Evolutionary conservation across 495 filamentous ascomycete genomes (phyloP).

Genomic region (Aspergillus haitiensis): DNA sequence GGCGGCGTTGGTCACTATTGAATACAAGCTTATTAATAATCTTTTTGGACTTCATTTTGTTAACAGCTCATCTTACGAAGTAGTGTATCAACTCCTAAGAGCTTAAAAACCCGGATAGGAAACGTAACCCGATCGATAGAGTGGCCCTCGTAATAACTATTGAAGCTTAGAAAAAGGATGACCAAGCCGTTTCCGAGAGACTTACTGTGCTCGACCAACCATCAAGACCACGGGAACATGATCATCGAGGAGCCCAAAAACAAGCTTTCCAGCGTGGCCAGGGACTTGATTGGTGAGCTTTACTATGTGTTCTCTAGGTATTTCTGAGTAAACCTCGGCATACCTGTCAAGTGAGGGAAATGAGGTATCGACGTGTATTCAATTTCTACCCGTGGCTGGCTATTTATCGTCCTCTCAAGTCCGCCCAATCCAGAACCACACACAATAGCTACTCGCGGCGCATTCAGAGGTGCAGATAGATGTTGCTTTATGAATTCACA

Average conservation of each 20-base stretch:
- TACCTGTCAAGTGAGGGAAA: slow-evolving; percentile 67
- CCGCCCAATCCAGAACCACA: slow-evolving; percentile 74
- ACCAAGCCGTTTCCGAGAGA: slow-evolving; percentile 12
- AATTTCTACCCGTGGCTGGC: slow-evolving; percentile 54
- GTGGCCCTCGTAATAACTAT: slow-evolving; percentile 76
- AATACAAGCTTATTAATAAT: slow-evolving; percentile 45
- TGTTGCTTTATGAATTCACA: slow-evolving; percentile 35
- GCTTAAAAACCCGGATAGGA: slow-evolving; percentile 68
- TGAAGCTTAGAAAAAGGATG: background rate
- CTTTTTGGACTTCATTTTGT: background rate
- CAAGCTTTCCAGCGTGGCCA: slow-evolving; percentile 73
- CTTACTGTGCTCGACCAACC: slow-evolving; percentile 74
- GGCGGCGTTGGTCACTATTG: slow-evolving; percentile 72
- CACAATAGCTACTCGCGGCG: slow-evolving; percentile 65
- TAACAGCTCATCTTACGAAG: slow-evolving; percentile 47
- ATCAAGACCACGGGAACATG: slow-evolving; percentile 66
- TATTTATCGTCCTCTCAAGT: slow-evolving; percentile 59
- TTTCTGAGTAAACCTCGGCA: slow-evolving; percentile 19
- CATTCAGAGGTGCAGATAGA: slow-evolving; percentile 48
- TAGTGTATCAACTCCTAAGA: slow-evolving; percentile 63
- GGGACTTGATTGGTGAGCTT: slow-evolving; percentile 42
- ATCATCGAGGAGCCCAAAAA: slow-evolving; percentile 64
- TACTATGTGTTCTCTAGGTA: background rate
- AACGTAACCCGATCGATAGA: slow-evolving; percentile 67
- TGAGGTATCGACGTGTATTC: slow-evolving; percentile 64